A percentile compares a stretch with the other conserved stretches of the same genome.
These are phyloP conservation scores for Lactarius akahatsu DNA, from an alignment of 768 basidiomycete species.

Conservation along the genomic window DNA sequence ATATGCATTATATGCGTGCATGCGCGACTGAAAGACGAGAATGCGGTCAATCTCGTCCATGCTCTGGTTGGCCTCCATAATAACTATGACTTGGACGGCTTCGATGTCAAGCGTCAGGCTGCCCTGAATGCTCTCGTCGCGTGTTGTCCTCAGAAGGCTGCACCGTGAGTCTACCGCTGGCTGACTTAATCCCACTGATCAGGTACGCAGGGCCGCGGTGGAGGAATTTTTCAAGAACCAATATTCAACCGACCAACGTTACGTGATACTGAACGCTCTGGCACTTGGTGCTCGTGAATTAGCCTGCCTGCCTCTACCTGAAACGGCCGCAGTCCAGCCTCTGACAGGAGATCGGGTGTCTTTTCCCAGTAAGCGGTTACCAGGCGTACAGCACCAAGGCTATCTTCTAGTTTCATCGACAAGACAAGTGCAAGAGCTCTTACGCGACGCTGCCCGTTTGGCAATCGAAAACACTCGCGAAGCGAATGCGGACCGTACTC, in stretches of 20 bases:
- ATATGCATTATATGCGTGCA: background rate
- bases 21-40: conserved; percentile 64
- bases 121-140: conserved; percentile 77
- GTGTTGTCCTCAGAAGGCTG: conserved; percentile 73
- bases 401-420: conserved; percentile 37
- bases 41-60: conserved; percentile 78
- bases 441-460: conserved; percentile 59
- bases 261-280: conserved; percentile 80
- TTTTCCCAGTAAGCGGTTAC: conserved; percentile 84
- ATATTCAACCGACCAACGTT: conserved; percentile 85
- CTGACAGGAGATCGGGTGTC: conserved; percentile 39
- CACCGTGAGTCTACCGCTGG: conserved; percentile 60
- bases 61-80: conserved; percentile 74
- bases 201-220: conserved; percentile 60
- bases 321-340: conserved; percentile 35
- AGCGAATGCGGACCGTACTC: conserved; percentile 52
- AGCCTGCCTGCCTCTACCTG: conserved; percentile 46
- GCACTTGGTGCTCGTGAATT: conserved; percentile 86
- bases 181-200: conserved; percentile 1
- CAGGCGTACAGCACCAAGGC: conserved; percentile 60
- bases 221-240: conserved; percentile 95
- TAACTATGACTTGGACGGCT: conserved; percentile 80
- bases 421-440: conserved; percentile 52
- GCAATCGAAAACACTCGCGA: conserved; percentile 64
- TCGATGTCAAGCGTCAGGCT: conserved; percentile 72